Percentiles rank a stretch among this genome's conserved stretches.
Evolutionary conservation across 2,329 filamentous ascomycete species (phyloP).

Genomic region (Sporothrix schenckii): DNA sequence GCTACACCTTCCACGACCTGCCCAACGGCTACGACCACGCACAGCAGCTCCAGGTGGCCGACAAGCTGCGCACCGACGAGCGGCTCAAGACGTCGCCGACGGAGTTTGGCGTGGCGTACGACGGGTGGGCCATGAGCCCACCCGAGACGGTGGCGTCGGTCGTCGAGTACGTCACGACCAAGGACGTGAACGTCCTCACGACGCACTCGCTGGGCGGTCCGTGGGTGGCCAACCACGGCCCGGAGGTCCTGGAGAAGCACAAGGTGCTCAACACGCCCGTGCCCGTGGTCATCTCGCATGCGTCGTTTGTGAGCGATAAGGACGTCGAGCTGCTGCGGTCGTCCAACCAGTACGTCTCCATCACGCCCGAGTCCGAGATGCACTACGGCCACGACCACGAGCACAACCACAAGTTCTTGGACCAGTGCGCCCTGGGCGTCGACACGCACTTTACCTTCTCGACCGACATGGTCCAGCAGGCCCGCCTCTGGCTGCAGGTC

Average conservation of each 20-base stretch:
- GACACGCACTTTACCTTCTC: slow-evolving; percentile 9
- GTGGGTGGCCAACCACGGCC: background rate
- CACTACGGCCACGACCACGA: slow-evolving; percentile 19
- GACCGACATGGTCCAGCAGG: slow-evolving; percentile 8
- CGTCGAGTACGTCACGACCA: background rate
- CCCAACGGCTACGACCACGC: slow-evolving; percentile 9
- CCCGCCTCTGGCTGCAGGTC: slow-evolving; percentile 4
- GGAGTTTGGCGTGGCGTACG: slow-evolving; percentile 5
- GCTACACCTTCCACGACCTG: slow-evolving; percentile 7
- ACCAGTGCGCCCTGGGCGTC: background rate
- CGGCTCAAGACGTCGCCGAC: background rate
- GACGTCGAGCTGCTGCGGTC: slow-evolving; percentile 9
- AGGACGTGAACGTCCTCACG: background rate
- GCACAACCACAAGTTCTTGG: background rate
- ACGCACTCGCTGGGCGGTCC: slow-evolving; percentile 12
- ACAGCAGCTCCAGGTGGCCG: background rate
- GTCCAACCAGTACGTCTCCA: slow-evolving; percentile 21
- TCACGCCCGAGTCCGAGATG: slow-evolving; percentile 17
- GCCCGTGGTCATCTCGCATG: slow-evolving; percentile 6
- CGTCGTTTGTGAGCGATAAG: background rate
- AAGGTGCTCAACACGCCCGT: slow-evolving; percentile 2
- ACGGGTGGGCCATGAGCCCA: slow-evolving; percentile 8
- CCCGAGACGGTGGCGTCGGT: slow-evolving; percentile 10
- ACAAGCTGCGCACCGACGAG: background rate
- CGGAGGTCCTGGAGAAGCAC: background rate